A percentile compares a stretch with the other conserved stretches of the same genome.
phyloP scores from a whole-genome alignment of 2,329 filamentous ascomycete genomes.

The Tolypocladium paradoxum region DNA sequence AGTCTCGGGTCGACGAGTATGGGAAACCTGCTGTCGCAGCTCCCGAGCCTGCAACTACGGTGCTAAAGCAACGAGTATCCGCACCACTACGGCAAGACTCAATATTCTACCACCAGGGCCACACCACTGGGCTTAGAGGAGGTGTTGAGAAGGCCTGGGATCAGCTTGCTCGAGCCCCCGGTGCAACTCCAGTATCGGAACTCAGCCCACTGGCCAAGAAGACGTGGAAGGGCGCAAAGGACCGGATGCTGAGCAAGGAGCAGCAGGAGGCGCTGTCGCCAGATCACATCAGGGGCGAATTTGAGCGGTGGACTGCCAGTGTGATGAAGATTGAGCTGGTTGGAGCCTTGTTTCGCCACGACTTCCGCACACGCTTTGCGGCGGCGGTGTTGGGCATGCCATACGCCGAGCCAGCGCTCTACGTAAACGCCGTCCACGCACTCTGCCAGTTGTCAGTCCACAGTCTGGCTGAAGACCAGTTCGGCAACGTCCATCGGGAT shows the following conservation, averaged over 20 bases:
- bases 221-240: slow-evolving; percentile 34
- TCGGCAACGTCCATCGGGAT: slow-evolving; percentile 76
- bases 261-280: slow-evolving; percentile 43
- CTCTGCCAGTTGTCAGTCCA: slow-evolving; percentile 59
- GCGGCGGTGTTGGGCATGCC: slow-evolving; percentile 64
- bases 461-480: slow-evolving; percentile 71
- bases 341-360: slow-evolving; percentile 59
- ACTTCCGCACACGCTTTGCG: slow-evolving; percentile 53
- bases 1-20: slow-evolving; percentile 53
- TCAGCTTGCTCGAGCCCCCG: slow-evolving; percentile 34
- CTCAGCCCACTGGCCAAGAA: slow-evolving; percentile 41
- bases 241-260: slow-evolving; percentile 38
- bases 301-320: slow-evolving; percentile 34
- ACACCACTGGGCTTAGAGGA: slow-evolving; percentile 25
- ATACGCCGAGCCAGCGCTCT: slow-evolving; percentile 55
- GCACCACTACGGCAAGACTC: slow-evolving; percentile 33
- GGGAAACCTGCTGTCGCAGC: slow-evolving; percentile 31
- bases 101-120: slow-evolving; percentile 30
- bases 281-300: slow-evolving; percentile 35
- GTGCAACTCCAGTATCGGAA: slow-evolving; percentile 35
- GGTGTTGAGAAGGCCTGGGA: slow-evolving; percentile 36
- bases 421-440: slow-evolving; percentile 61
- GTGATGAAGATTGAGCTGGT: slow-evolving; percentile 39
- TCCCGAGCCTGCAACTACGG: slow-evolving; percentile 16
- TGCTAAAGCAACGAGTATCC: slow-evolving; percentile 23